Conservation (phyloP, 768 basidiomycete species). For the Trametes maxima region DNA sequence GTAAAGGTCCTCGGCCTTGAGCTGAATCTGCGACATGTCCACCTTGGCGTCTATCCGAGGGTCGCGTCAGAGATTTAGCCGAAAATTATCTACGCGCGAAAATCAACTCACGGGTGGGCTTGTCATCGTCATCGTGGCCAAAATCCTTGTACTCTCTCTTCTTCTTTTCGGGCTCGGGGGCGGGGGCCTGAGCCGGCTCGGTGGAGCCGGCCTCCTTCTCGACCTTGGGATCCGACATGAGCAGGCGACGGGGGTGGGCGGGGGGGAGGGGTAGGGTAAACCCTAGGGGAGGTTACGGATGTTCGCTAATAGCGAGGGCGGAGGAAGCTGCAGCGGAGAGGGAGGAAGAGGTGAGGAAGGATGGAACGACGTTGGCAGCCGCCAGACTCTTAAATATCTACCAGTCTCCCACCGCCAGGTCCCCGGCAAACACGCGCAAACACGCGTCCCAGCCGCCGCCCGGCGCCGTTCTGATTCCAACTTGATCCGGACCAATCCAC, state of each 20-base stretch:
- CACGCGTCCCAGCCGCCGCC: slow-evolving; percentile 12
- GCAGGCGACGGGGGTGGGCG: slow-evolving; percentile 14
- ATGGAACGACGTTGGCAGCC: slow-evolving; percentile 24
- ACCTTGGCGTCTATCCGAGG: slow-evolving; percentile 74
- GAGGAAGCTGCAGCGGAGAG: slow-evolving; percentile 19
- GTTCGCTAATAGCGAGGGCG: slow-evolving; percentile 18
- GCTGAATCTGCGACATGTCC: slow-evolving; percentile 87
- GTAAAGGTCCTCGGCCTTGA: slow-evolving; percentile 92
- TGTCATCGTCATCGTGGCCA: slow-evolving; percentile 63
- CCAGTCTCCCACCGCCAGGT: slow-evolving; percentile 19
- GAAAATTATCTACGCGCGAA: neutral
- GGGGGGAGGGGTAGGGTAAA: slow-evolving; percentile 21
- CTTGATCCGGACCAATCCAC: slow-evolving; percentile 21
- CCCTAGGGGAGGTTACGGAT: slow-evolving; percentile 20
- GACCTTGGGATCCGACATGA: slow-evolving; percentile 46
- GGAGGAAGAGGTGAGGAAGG: slow-evolving; percentile 23
- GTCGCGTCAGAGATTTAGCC: slow-evolving; percentile 17
- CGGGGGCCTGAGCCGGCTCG: slow-evolving; percentile 42
- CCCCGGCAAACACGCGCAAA: slow-evolving; percentile 18
- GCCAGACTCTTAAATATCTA: slow-evolving; percentile 24
- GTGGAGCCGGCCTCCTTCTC: slow-evolving; percentile 69
- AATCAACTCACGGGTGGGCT: slow-evolving; percentile 62
- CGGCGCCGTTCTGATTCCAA: slow-evolving; percentile 17
- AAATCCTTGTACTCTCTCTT: slow-evolving; percentile 91
- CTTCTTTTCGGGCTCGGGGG: slow-evolving; percentile 42